Conservation (phyloP, 2,329 filamentous ascomycete genomes). For the Trichoderma semiorbis region DNA sequence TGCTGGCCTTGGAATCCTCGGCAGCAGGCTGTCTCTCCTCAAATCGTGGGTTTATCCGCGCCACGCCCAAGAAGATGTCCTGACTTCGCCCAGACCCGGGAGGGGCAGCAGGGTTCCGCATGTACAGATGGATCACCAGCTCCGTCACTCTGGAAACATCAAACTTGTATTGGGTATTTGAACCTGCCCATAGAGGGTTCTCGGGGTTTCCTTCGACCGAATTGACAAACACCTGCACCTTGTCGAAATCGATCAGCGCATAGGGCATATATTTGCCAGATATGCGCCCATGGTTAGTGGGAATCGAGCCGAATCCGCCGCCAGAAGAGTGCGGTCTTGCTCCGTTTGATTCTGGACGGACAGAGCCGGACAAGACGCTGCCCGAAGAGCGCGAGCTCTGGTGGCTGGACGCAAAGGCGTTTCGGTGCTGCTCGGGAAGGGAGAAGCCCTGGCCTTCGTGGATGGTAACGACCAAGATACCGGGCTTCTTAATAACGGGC, state of each 20-base stretch:
- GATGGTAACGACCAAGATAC: constrained; percentile 93
- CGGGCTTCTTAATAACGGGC: constrained; percentile 71
- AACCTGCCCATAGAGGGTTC: constrained; percentile 92
- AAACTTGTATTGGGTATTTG: constrained; percentile 99
- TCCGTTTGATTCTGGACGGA: constrained; percentile 54
- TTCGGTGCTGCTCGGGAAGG: constrained; percentile 83
- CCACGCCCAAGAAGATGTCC: constrained; percentile 93
- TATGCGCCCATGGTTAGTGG: constrained; percentile 92
- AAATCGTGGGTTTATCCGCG: constrained; percentile 86
- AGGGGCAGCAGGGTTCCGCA: constrained; percentile 84
- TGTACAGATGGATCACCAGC: constrained; percentile 85
- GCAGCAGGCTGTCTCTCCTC: constrained; percentile 70
- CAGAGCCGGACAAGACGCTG: constrained; percentile 45
- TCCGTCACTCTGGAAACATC: constrained; percentile 95
- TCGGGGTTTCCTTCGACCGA: constrained; percentile 92
- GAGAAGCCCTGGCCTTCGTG: constrained; percentile 91
- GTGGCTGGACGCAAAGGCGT: constrained; percentile 69
- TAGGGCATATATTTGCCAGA: constrained; percentile 97
- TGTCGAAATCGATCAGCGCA: constrained; percentile 95
- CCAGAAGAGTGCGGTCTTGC: constrained; percentile 80
- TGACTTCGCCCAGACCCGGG: constrained; percentile 87
- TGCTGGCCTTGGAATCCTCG: constrained; percentile 78
- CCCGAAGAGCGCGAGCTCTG: constrained; percentile 73
- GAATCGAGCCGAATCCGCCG: constrained; percentile 76
- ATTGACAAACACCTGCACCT: constrained; percentile 97